Base-by-base conservation (phyloP, 169 alveolate genomes). In the Cryptosporidium canis region DNA sequence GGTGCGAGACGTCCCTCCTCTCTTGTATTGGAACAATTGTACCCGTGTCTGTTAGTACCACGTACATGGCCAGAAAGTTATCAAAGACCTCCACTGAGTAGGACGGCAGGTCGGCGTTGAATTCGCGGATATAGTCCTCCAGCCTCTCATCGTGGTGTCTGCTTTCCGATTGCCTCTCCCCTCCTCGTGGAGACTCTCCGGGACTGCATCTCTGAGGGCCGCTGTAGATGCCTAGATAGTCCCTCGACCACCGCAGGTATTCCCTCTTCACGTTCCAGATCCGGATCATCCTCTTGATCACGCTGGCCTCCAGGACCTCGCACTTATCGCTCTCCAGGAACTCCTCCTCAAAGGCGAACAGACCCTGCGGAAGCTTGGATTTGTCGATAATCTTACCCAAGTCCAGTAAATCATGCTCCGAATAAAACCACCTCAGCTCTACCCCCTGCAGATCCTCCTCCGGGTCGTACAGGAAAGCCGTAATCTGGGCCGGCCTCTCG, bases 401-500 rank as follows among this genome's bases (percentile, higher is more conserved):
- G 8, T 77, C 64, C 4, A 77, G 66, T 14, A 77, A 39, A 14
- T 77, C 87, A 21, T 77, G 31, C 6, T 77, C 87, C 0, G 87
- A 77, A 43, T 77, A 77, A 77, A 77, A 61, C 87, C 87, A 77
- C 45, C 87, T 77, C 18, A 77, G 53, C n/a, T 77, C 87, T 41
- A 77, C 87, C 16, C 87, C 87, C 41, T 58, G 70, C 24, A 77
- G 44, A 61, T 77, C 65, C 31, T 58, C 55, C 12, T 77, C 72
- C 16, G 87, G 72, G 58, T 77, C 87, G 58, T 77, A 77, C 31
- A 77, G 66, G 58, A 77, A 77, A 41, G 87, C 70, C n/a, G 72
- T 77, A 21, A 77, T 58, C 61, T 77, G 87, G 21, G 87, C 87
- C 24, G 87, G 87, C n/a, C 87, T 77, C 24, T 77, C 87, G n/a